Evolutionary conservation across 2,329 filamentous ascomycete species (phyloP), one percentile per base, ranked within the genome.

Genomic region (Chalaropsis thielavioides): DNA sequence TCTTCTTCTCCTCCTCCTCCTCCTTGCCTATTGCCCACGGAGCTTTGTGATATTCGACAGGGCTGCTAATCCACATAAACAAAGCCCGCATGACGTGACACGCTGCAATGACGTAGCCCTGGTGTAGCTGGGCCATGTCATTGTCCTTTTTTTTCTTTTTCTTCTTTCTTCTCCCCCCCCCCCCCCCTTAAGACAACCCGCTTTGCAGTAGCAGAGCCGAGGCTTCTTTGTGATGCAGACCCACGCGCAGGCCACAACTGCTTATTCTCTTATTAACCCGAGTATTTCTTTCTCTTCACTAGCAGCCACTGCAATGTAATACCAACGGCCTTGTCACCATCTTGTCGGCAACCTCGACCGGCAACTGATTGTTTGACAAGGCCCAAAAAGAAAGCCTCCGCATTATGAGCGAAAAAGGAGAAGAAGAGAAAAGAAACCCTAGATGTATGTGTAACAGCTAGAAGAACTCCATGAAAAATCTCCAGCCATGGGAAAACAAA

Each of bases 41-140:
- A n/a, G n/a, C n/a, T n/a, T n/a, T n/a, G n/a, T n/a, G 31, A 2
- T 31, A 31, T 31, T 8, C 38, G 54, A 58, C 27, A 58, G 54
- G 54, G 11, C 54, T 58, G n/a, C 24, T 8, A 58, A 58, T 58
- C 54, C 54, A 35, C n/a, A 15, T 8, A 38, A 38, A 58, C 54
- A 58, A 58, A 15, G n/a, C 38, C 43, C 43, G 31, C 54, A 58
- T 58, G 54, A 58, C 54, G 54, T 58, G 54, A 58, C 54, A 58
- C 38, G 24, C 15, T 38, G 27, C 54, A 58, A 58, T 58, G 54
- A 58, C 54, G 54, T 58, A 58, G 54, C 1, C 27, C 15, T 56
- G 24, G n/a, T n/a, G n/a, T n/a, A 15, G 24, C 19, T 17, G 15
- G 49, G 13, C 24, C 49, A 22, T 2, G 44, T 46, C 24, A 7